Percentiles rank a stretch among this genome's conserved stretches.
Conservation (phyloP, 202 grass and related monocot species). For the Bolboschoenoplectus hybrid region DNA sequence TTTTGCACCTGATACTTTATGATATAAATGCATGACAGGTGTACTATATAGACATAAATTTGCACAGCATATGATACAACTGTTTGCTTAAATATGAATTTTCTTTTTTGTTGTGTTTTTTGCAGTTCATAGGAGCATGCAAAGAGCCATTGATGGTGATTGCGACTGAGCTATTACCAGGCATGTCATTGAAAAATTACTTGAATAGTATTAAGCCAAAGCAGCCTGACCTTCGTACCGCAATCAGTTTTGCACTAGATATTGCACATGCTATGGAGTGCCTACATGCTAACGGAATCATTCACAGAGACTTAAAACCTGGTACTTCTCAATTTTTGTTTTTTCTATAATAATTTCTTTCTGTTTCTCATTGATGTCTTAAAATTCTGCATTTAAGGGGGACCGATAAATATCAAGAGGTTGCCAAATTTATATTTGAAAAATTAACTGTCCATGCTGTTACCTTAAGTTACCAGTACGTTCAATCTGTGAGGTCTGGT, state of each 20-base stretch:
- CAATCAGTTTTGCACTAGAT: slow-evolving; percentile 85
- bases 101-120: neutral
- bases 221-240: slow-evolving; percentile 70
- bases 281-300: slow-evolving; percentile 95
- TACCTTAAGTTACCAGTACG: neutral
- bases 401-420: neutral
- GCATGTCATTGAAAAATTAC: slow-evolving; percentile 96
- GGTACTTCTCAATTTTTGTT: slow-evolving; percentile 48
- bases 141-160: slow-evolving; percentile 99
- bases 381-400: too few species aligned
- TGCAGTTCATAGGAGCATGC: slow-evolving; percentile 94
- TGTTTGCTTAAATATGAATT: neutral
- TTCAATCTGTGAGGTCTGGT: neutral
- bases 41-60: neutral
- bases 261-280: slow-evolving; percentile 99
- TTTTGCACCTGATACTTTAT: neutral
- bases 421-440: neutral
- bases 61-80: neutral
- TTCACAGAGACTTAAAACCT: slow-evolving; percentile 99
- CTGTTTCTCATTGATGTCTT: slow-evolving; percentile 27
- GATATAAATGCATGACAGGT: slow-evolving; percentile 18
- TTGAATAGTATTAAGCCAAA: slow-evolving; percentile 85
- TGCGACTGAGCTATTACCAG: slow-evolving; percentile 81
- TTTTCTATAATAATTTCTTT: slow-evolving; percentile 13
- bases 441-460: neutral